Base-by-base conservation (phyloP, 2,329 filamentous ascomycete species). In the Fusarium sambucinum region DNA sequence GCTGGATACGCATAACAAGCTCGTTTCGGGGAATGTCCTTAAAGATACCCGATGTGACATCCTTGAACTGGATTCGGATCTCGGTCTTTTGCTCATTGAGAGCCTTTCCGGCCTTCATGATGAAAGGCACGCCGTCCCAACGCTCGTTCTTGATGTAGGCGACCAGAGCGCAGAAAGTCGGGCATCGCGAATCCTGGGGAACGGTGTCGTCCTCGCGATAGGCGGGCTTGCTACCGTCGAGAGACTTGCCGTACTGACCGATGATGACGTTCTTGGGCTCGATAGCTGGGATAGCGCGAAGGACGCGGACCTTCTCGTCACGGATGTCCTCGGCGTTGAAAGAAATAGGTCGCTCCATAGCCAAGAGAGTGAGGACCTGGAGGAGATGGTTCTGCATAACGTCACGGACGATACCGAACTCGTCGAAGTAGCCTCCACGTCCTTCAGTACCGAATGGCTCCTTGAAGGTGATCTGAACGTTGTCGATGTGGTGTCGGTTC, bases 211-310 rank as follows among this genome's bases (percentile, higher is more conserved):
- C 96, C 82, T 99, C 96, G 84, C 97, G 97, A 87, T 99, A 99
- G 41, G 93, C 90, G 46, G 96, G 96, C 87, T 98, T 99, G 83
- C 88, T 94, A 75, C 95, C 95, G 77, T 99, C 96, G 55, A 98
- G 86, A 32, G 95, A 98, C 82, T 92, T 96, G 76, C 94, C 95
- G 79, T 99, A 99, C 82, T 99, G 96, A 67, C 96, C 96, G 76
- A 99, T 99, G 78, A 99, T 99, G 80, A 99, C 96, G 79, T 99
- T 97, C 90, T 98, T 98, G 74, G 96, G 95, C 84, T 98, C 94
- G 74, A 99, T 97, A 40, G 93, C 87, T 63, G 94, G 91, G 79
- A 99, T 99, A 55, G 90, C 92, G 73, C 96, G 92, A 59, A 99
- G 90, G 23, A 99, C 96, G 75, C 96, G 92, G 72, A 98, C 94